Percentiles rank a stretch among this genome's conserved stretches.
Evolutionary conservation across 2,329 filamentous ascomycete species (phyloP).

Genomic region (Dothiorella sarmentorum): DNA sequence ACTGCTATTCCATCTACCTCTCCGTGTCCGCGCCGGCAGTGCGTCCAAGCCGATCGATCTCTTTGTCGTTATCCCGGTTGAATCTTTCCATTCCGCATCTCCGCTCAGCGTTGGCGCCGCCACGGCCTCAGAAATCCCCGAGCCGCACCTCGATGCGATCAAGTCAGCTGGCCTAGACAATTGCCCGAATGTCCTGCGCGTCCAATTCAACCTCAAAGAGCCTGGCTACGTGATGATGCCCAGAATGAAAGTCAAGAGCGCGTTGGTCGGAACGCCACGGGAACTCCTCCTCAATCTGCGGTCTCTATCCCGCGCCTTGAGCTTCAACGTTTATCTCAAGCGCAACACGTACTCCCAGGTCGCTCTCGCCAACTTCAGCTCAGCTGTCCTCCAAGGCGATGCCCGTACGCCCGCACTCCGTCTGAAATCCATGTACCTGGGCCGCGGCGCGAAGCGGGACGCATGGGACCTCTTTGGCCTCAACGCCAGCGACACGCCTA

Average conservation of each 20-base stretch:
- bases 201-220: not conserved
- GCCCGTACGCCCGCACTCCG: not conserved
- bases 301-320: not conserved
- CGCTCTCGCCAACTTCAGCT: not conserved
- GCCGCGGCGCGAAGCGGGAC: slow-evolving; percentile 2
- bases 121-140: not conserved
- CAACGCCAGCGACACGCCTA: not conserved
- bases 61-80: not conserved
- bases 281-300: not conserved
- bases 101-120: not conserved
- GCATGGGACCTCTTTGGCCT: slow-evolving; percentile 2
- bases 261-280: not conserved
- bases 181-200: not conserved
- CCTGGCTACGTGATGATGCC: slow-evolving; percentile 6
- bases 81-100: not conserved
- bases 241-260: not conserved
- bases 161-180: not conserved
- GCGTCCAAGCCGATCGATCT: slow-evolving; percentile 2
- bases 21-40: not conserved
- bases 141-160: not conserved
- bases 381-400: not conserved
- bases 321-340: slow-evolving; percentile 4
- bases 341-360: slow-evolving; percentile 2
- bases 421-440: not conserved
- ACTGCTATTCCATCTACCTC: not conserved